Evolutionary conservation across 805 yeast species (phyloP).

Genomic region (Candida glaebosa): DNA sequence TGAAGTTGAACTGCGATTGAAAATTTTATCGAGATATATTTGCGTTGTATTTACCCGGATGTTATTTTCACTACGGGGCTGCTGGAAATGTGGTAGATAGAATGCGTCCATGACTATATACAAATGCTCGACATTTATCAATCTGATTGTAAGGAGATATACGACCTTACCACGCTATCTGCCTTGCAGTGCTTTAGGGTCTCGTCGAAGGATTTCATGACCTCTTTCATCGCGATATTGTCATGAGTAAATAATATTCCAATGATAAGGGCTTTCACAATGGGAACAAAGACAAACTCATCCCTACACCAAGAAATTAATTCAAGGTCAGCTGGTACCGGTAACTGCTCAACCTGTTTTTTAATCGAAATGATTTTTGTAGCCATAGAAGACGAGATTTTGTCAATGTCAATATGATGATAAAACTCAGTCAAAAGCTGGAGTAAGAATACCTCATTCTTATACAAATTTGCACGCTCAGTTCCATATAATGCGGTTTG

Average conservation of each 20-base stretch:
- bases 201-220: not conserved
- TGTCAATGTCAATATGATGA: not conserved
- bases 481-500: conserved; percentile 57
- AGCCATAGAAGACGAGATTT: not conserved
- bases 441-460: conserved; percentile 34
- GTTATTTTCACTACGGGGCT: too few species aligned
- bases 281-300: conserved; percentile 8
- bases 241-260: not conserved
- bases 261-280: conserved; percentile 7
- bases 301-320: conserved; percentile 15
- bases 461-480: conserved; percentile 67
- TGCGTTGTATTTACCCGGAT: conserved; percentile 1
- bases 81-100: too few species aligned
- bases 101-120: too few species aligned
- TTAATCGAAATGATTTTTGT: not conserved
- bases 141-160: too few species aligned
- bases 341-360: not conserved
- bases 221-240: not conserved
- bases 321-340: conserved; percentile 8
- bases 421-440: not conserved
- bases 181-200: not conserved
- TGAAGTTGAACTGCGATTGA: not conserved
- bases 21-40: conserved; percentile 3
- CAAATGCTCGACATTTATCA: too few species aligned
- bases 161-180: too few species aligned